Conservation (phyloP, 805 yeast species). For the Schizosaccharomyces cryophilus region DNA sequence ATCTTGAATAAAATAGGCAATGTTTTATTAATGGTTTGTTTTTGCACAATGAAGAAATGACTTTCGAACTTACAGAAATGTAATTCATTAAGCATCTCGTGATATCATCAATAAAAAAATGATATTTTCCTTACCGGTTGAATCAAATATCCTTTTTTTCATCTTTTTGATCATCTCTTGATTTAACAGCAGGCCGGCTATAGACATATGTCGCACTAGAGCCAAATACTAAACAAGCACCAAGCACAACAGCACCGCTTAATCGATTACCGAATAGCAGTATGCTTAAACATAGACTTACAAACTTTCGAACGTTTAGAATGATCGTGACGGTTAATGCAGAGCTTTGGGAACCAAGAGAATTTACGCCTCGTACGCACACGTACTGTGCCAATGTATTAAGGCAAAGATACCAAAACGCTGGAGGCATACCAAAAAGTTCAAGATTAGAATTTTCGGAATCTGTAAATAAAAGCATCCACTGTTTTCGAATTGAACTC, state of each 20-base stretch:
- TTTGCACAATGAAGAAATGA: too few species aligned
- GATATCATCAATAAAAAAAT: too few species aligned
- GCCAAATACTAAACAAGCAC: not conserved
- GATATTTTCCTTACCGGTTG: too few species aligned
- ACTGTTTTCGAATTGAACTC: slow-evolving; percentile 5
- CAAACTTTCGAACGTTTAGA: slow-evolving; percentile 34
- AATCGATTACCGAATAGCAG: slow-evolving; percentile 23
- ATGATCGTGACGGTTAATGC: slow-evolving; percentile 41
- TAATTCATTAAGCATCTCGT: too few species aligned
- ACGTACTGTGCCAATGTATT: slow-evolving; percentile 32
- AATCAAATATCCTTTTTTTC: too few species aligned
- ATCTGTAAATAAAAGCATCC: slow-evolving; percentile 4
- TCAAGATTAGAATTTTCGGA: not conserved
- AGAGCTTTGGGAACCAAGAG: slow-evolving; percentile 29
- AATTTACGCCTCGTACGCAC: slow-evolving; percentile 47
- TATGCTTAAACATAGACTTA: slow-evolving; percentile 33
- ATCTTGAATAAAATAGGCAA: too few species aligned
- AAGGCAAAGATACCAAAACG: slow-evolving; percentile 13
- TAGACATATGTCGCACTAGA: not conserved
- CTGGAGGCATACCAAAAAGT: not conserved
- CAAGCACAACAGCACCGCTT: not conserved
- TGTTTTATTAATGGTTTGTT: too few species aligned
- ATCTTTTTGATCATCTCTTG: not conserved
- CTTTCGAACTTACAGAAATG: too few species aligned
- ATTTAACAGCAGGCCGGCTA: not conserved